Base-by-base conservation (phyloP, 768 basidiomycete genomes). In the Tricholoma sp. region DNA sequence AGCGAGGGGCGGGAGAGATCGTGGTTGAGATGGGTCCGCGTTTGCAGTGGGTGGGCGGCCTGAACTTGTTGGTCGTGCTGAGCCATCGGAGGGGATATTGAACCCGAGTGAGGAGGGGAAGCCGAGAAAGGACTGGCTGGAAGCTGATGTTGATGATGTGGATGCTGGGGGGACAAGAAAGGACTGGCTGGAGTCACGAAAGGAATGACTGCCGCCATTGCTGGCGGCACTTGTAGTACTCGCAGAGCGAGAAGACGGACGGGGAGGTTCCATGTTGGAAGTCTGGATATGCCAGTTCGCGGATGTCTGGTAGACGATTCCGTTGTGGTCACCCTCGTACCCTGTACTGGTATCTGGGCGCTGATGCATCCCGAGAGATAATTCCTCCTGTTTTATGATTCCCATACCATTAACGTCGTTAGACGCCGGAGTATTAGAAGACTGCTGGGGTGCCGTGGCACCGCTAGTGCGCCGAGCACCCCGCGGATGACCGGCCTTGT, bases 141-240 rank as follows among this genome's bases (percentile, higher is more conserved):
- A 66, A 64, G 68, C 57, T 57, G 61, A 55, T 61, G 61, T 58
- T 66, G 72, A 5, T 53, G 52, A 7, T 29, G 73, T 60, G 55
- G 76, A 68, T 68, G 75, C 58, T 62, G 78, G 67, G 70, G 80
- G 77, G 80, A 71, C 78, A 84, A 83, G 86, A 86, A 87, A 87
- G 86, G 86, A 87, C 83, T 87, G 86, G 82, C 78, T 74, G 80
- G 83, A 76, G 77, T 83, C 83, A 80, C 83, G 85, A 86, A 86
- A 86, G 83, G 85, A 87, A 83, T 85, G 84, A 58, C 56, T 65
- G 62, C 50, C 47, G 63, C 55, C 44, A 76, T 69, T 52, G 71
- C 63, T 68, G 68, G 59, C 65, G 66, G 64, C 51, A 20, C 55
- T 45, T 18, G 51, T 8, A 11, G 9, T 49, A 41, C 50, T 53